phyloP scores from a whole-genome alignment of 345 rosid genomes.

The Citrus mangshanensis region DNA sequence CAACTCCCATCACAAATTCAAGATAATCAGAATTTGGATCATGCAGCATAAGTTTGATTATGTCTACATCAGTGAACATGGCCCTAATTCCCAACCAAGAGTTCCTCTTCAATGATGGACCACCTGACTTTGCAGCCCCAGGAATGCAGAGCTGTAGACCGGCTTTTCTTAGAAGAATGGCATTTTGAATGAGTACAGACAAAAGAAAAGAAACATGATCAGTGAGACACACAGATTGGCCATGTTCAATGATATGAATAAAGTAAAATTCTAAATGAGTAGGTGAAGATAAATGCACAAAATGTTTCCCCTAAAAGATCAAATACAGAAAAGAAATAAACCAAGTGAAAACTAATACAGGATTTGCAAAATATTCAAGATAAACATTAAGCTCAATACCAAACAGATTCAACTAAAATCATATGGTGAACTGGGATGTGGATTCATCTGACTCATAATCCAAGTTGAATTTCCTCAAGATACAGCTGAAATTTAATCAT shows the following conservation, averaged over 20 bases:
- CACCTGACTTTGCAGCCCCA: neutral
- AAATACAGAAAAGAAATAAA: neutral
- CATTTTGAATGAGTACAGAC: neutral
- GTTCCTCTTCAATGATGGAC: neutral
- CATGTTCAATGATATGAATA: neutral
- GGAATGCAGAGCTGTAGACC: neutral
- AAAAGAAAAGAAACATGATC: neutral
- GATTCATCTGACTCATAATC: neutral
- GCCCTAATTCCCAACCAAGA: neutral
- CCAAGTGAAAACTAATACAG: neutral
- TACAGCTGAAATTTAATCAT: neutral
- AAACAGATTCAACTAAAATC: neutral
- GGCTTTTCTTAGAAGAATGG: neutral
- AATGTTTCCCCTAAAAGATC: neutral
- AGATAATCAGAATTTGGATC: neutral
- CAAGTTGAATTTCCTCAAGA: neutral
- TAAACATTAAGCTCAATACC: neutral
- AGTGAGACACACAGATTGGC: neutral
- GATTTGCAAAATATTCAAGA: neutral
- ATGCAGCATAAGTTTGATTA: neutral
- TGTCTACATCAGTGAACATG: neutral
- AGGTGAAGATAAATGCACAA: neutral
- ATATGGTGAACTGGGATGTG: neutral
- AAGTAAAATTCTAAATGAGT: neutral
- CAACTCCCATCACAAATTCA: neutral